Percentiles rank a stretch among this genome's conserved stretches.
phyloP scores from a whole-genome alignment of 139 green algal genomes.

The Astrephomene gubernaculifera region DNA sequence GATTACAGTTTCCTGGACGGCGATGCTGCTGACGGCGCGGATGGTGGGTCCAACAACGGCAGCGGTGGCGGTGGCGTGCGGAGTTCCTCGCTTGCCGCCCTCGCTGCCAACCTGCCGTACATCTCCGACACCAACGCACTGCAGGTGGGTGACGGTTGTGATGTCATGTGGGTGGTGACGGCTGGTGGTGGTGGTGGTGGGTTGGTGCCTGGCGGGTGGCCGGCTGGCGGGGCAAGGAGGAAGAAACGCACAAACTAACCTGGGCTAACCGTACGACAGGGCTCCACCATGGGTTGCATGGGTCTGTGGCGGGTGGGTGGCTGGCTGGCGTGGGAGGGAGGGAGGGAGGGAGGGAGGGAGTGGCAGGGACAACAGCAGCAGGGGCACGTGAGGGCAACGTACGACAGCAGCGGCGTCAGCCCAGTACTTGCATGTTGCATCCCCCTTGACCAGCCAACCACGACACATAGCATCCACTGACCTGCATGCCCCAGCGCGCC shows the following conservation, averaged over 20 bases:
- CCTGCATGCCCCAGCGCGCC: neutral
- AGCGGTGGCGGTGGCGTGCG: neutral
- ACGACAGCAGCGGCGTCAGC: neutral
- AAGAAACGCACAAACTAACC: neutral
- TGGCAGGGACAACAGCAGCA: neutral
- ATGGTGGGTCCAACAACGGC: no score
- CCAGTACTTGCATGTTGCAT: neutral
- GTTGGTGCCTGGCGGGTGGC: neutral
- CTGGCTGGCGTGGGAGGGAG: neutral
- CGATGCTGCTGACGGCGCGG: no score
- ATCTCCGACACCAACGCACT: constrained; percentile 82
- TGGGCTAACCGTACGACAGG: neutral
- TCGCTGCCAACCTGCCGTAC: constrained; percentile 14
- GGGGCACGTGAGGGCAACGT: neutral
- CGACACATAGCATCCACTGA: neutral
- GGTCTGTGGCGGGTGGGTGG: neutral
- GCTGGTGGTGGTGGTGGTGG: no score
- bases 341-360: neutral
- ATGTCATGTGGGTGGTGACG: neutral
- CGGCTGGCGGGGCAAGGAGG: neutral
- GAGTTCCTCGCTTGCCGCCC: neutral
- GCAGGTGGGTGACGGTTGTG: constrained; percentile 30
- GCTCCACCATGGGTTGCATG: neutral
- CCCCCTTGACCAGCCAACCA: neutral
- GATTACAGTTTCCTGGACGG: no score